These are phyloP conservation scores for Sporisorium sorghi DNA, from an alignment of 1,284 basidiomycete species.

Conservation along the genomic window DNA sequence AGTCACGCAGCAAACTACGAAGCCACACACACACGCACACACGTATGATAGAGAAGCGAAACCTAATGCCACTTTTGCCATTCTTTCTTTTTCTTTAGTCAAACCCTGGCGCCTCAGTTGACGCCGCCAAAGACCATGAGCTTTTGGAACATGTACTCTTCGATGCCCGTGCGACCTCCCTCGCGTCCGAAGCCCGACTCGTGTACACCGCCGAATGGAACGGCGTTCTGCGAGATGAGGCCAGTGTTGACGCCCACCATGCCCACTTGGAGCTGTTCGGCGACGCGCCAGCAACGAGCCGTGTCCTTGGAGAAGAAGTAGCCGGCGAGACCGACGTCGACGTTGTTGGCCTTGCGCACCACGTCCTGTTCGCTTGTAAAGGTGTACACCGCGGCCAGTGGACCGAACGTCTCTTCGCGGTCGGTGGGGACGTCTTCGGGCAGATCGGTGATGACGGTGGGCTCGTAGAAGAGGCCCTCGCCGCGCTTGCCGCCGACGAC, in stretches of 20 bases:
- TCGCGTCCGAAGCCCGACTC: slow-evolving; percentile 76
- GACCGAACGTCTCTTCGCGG: slow-evolving; percentile 67
- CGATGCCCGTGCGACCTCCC: slow-evolving; percentile 80
- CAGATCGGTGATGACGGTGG: slow-evolving; percentile 91
- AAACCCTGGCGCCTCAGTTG: slow-evolving; percentile 16
- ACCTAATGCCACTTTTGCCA: no score
- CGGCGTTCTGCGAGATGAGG: slow-evolving; percentile 61
- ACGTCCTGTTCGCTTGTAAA: slow-evolving; percentile 96
- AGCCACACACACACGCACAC: neutral
- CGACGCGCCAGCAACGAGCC: slow-evolving; percentile 92
- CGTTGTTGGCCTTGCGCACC: slow-evolving; percentile 83
- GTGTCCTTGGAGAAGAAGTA: slow-evolving; percentile 76
- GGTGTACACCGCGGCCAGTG: slow-evolving; percentile 73
- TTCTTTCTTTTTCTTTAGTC: neutral
- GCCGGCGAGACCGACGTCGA: slow-evolving; percentile 83
- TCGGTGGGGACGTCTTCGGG: slow-evolving; percentile 74
- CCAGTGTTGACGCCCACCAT: slow-evolving; percentile 81
- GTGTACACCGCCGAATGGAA: slow-evolving; percentile 88
- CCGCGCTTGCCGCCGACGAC: slow-evolving; percentile 83
- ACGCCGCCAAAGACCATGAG: slow-evolving; percentile 63
- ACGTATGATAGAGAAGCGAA: neutral
- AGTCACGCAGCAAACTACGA: neutral
- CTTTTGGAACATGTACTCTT: slow-evolving; percentile 74
- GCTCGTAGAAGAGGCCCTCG: slow-evolving; percentile 80
- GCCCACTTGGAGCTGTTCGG: slow-evolving; percentile 94